Percentiles rank a stretch among this genome's conserved stretches.
Evolutionary conservation across 345 rosid genomes (phyloP).

Genomic region (Acer yangbiense): DNA sequence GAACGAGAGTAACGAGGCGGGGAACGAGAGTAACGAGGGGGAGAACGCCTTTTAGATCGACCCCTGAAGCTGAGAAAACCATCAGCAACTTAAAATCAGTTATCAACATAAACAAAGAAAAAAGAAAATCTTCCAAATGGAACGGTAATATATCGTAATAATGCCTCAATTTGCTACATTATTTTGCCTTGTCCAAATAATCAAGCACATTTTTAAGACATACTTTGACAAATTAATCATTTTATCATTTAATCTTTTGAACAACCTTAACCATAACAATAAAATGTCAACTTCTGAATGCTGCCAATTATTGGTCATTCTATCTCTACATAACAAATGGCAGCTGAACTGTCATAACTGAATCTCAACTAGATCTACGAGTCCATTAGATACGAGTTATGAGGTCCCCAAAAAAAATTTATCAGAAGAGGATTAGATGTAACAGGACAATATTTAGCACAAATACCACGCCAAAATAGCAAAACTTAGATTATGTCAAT

Average conservation of each 20-base stretch:
- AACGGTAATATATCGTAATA: neutral
- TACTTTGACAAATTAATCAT: neutral
- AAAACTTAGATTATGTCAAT: neutral
- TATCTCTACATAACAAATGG: neutral
- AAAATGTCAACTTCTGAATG: neutral
- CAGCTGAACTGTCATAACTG: neutral
- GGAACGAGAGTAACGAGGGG: conserved; percentile 66
- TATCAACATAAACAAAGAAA: neutral
- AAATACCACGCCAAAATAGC: neutral
- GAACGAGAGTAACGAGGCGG: conserved; percentile 72
- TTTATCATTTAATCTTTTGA: neutral
- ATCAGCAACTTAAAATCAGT: neutral
- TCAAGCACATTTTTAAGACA: neutral
- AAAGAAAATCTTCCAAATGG: neutral
- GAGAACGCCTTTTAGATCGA: conserved; percentile 59
- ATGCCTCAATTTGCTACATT: neutral
- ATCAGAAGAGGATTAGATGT: neutral
- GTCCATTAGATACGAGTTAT: neutral
- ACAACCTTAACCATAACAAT: neutral
- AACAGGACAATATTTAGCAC: neutral
- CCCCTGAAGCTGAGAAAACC: conserved; percentile 39
- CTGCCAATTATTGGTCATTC: neutral
- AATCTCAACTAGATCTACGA: neutral
- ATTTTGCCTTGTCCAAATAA: neutral
- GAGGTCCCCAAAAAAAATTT: neutral